A percentile compares a stretch with the other conserved stretches of the same genome.
Evolutionary conservation across 192 early-diverging fungal genomes (phyloP).

Genomic region (Coemansia sp.): DNA sequence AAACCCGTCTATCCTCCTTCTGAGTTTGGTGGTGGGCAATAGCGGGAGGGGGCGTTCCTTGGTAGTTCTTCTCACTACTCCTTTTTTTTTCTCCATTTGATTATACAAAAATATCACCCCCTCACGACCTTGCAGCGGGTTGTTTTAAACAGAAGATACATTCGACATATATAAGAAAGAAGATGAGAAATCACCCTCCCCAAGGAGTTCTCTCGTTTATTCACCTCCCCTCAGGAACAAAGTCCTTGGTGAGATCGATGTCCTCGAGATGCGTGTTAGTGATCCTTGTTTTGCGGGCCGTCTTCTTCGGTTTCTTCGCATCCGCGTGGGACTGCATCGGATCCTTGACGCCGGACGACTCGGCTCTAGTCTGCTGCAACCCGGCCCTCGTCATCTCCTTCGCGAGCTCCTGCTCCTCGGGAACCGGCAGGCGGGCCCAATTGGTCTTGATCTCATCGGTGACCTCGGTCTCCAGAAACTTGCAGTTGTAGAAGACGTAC

Average conservation of each 20-base stretch:
- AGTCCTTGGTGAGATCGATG: constrained; percentile 75
- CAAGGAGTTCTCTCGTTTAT: not conserved
- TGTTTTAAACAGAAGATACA: no score
- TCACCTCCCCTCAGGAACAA: constrained; percentile 41
- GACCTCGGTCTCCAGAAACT: constrained; percentile 20
- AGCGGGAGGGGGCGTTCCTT: no score
- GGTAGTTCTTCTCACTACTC: no score
- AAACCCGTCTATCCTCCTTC: no score
- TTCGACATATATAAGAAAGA: not conserved
- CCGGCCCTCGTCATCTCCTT: constrained; percentile 67
- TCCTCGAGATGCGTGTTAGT: constrained; percentile 77
- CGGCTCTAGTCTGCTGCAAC: constrained; percentile 71
- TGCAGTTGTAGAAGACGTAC: constrained; percentile 68
- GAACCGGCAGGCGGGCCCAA: constrained; percentile 68
- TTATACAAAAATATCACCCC: no score
- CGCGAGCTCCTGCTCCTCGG: constrained; percentile 72
- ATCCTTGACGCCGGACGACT: constrained; percentile 51
- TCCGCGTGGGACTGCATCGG: constrained; percentile 36
- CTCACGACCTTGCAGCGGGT: no score
- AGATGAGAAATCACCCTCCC: not conserved
- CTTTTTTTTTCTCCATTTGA: no score
- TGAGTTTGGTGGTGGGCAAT: no score
- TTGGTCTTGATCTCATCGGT: constrained; percentile 67
- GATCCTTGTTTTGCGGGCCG: constrained; percentile 71
- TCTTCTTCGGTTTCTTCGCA: constrained; percentile 62